Percentiles rank a stretch among this genome's conserved stretches.
Conservation (phyloP, 2,329 filamentous ascomycete species). For the Verruconis gallopava region DNA sequence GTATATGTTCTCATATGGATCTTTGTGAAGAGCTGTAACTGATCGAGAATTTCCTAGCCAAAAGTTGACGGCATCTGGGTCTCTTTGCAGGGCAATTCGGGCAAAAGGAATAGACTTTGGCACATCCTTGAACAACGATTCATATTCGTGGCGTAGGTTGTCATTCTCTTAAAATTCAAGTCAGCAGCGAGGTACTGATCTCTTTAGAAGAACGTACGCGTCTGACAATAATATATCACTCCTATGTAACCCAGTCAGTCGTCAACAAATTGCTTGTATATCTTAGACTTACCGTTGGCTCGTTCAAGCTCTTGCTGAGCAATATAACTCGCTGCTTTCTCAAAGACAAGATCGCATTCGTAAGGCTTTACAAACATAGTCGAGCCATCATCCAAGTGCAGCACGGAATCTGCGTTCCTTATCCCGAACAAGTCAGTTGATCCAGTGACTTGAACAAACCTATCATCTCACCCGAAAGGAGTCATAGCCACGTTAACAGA, state of each 20-base stretch:
- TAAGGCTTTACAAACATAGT: constrained; percentile 55
- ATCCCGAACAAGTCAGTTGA: background rate
- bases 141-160: constrained; percentile 64
- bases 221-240: constrained; percentile 51
- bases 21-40: constrained; percentile 62
- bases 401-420: constrained; percentile 46
- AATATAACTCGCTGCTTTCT: constrained; percentile 48
- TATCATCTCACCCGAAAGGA: constrained; percentile 51
- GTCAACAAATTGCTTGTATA: too few relatives aligned
- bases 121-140: constrained; percentile 49
- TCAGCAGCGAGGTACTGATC: constrained; percentile 1
- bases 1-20: constrained; percentile 79
- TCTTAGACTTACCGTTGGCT: constrained; percentile 5
- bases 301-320: constrained; percentile 37
- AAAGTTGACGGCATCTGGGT: constrained; percentile 66
- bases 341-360: constrained; percentile 52
- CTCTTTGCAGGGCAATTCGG: constrained; percentile 51
- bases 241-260: too few relatives aligned
- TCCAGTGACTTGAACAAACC: background rate
- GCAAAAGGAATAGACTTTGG: constrained; percentile 57
- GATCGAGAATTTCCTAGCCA: constrained; percentile 41
- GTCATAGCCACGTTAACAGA: constrained; percentile 66
- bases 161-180: constrained; percentile 30
- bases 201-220: constrained; percentile 38
- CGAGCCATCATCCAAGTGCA: constrained; percentile 45